phyloP scores from a whole-genome alignment of 805 yeast species.

The Danielozyma ontarioensis region DNA sequence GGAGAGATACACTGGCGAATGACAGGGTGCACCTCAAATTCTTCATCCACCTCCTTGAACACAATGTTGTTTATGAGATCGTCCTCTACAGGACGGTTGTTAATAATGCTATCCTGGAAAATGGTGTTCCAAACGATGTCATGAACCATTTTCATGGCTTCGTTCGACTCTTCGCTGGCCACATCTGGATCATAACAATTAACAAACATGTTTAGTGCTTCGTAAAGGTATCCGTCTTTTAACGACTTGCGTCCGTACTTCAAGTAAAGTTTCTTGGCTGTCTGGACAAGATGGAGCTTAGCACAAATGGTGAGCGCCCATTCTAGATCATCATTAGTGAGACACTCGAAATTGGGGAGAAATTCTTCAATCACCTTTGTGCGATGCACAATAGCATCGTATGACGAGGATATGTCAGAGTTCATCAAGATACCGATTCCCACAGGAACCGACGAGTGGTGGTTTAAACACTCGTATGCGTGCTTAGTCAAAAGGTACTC shows the following conservation, averaged over 20 bases:
- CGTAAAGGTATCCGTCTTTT: constrained; percentile 52
- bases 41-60: constrained; percentile 24
- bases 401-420: constrained; percentile 39
- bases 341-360: constrained; percentile 55
- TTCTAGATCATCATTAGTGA: constrained; percentile 71
- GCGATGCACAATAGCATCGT: constrained; percentile 28
- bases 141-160: constrained; percentile 42
- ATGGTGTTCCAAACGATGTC: constrained; percentile 53
- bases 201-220: constrained; percentile 60
- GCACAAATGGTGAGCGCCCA: constrained; percentile 76
- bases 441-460: constrained; percentile 54
- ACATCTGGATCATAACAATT: constrained; percentile 49
- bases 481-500: constrained; percentile 52
- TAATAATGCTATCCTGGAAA: constrained; percentile 54
- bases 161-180: constrained; percentile 8
- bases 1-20: constrained; percentile 69
- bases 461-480: constrained; percentile 49
- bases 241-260: constrained; percentile 44
- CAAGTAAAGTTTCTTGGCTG: constrained; percentile 52
- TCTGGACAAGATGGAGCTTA: constrained; percentile 52
- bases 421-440: constrained; percentile 59
- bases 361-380: constrained; percentile 45
- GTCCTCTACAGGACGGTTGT: constrained; percentile 53
- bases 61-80: constrained; percentile 49
- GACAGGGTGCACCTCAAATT: constrained; percentile 44